Percentiles rank a stretch among this genome's conserved stretches.
These are phyloP conservation scores for Skeletonema menzelii DNA, from an alignment of 108 stramenopile species.

Conservation along the genomic window DNA sequence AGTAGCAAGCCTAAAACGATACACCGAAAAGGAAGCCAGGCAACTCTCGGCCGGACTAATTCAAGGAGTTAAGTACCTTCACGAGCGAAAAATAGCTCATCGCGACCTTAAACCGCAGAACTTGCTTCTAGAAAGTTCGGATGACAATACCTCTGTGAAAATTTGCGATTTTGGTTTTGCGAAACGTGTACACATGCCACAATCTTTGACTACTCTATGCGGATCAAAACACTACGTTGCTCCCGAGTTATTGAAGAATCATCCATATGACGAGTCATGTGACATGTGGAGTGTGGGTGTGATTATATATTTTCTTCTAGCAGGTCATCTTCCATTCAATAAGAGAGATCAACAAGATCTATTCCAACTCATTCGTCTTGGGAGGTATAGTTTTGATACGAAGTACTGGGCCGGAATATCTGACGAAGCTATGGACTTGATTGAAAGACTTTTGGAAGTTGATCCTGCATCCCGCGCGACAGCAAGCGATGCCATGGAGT, in stretches of 20 bases:
- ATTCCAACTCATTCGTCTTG: slow-evolving; percentile 40
- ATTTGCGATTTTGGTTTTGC: slow-evolving; percentile 43
- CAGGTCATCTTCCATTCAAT: slow-evolving; percentile 38
- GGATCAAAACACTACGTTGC: slow-evolving; percentile 42
- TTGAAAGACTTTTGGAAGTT: slow-evolving; percentile 86
- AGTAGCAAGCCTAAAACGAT: slow-evolving; percentile 80
- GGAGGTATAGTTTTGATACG: slow-evolving; percentile 38
- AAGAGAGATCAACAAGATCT: slow-evolving; percentile 27
- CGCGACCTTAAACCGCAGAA: slow-evolving; percentile 41
- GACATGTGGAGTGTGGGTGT: slow-evolving; percentile 41
- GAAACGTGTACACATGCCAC: slow-evolving; percentile 43
- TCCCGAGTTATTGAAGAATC: slow-evolving; percentile 33
- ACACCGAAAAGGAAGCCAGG: slow-evolving; percentile 95
- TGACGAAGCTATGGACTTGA: slow-evolving; percentile 88
- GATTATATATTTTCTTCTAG: slow-evolving; percentile 32
- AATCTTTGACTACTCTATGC: slow-evolving; percentile 37
- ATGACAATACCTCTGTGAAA: slow-evolving; percentile 28
- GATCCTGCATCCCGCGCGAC: slow-evolving; percentile 86
- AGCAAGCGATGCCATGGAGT: slow-evolving; percentile 90
- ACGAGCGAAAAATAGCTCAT: slow-evolving; percentile 31
- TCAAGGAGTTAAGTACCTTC: slow-evolving; percentile 50
- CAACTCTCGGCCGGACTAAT: slow-evolving; percentile 72
- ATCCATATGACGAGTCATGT: slow-evolving; percentile 29
- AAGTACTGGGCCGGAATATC: slow-evolving; percentile 95
- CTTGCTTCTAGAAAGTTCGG: slow-evolving; percentile 22